Base-by-base conservation (phyloP, 345 rosid species). In the Laguncularia racemosa region DNA sequence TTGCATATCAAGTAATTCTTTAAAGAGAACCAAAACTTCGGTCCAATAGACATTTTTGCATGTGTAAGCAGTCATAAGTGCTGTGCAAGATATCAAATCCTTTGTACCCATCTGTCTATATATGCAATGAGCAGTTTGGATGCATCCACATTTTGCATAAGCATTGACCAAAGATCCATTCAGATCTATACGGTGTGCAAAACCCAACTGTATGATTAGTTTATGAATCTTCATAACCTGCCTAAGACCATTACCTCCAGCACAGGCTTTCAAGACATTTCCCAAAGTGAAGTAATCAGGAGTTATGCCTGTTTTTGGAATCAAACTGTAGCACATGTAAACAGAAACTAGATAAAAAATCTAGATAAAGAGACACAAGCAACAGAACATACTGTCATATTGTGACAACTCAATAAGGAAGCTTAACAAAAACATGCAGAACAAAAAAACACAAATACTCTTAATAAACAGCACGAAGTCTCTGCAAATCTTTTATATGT, bases 251-350 rank as follows among this genome's bases (percentile, higher is more conserved):
- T 58, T 62, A 58, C 59, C 64, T 59, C 62, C 71, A 51, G 70
- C 57, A 52, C 68, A 79, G 53, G 80, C 86, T 72, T 78, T 81
- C 57, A 86, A 79, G 65, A 86, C 72, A 74, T 76, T 78, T 17
- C 85, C 86, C 50, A 86, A 68, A 33, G 88, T 84, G 74, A 78
- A 82, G 71, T 64, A 72, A 71, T 89, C 92, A 56, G 85, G 92
- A 62, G 54, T 19, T 57, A 63, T 55, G 66, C 95, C 93, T 85
- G 53, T 53, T 52, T 53, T 52, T 33, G 7, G 56, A 75, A 57
- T 45, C 52, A 48, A 21, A 67, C 44, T 54, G 49, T 63, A 67
- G 53, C 19, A 14, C 28, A 28, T 15, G 21, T 19, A 20, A 53
- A 21, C 14, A 12, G 20, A 50, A 16, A 38, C 9, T 48, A 43